Conservation (phyloP, 805 yeast genomes). For the Metschnikowia noctiluminum region DNA sequence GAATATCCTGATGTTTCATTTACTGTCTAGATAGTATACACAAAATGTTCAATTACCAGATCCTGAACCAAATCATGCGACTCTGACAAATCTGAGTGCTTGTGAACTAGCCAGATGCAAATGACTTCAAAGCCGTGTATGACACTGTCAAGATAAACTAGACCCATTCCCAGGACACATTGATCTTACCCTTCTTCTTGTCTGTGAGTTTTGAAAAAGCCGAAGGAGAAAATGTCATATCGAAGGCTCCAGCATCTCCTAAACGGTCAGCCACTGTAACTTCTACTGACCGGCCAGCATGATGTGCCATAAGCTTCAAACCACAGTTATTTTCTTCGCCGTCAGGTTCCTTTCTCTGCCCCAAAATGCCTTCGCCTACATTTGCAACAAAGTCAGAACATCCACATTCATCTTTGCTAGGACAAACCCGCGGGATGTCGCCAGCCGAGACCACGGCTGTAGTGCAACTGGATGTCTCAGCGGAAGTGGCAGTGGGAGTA, state of each 20-base stretch:
- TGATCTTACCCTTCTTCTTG: slow-evolving; percentile 49
- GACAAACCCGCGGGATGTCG: neutral
- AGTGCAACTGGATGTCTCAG: slow-evolving; percentile 3
- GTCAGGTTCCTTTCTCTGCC: neutral
- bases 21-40: too few relatives aligned
- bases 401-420: neutral
- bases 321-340: slow-evolving; percentile 40
- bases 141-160: too few relatives aligned
- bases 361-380: neutral
- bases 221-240: slow-evolving; percentile 53
- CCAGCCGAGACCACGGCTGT: slow-evolving; percentile 8
- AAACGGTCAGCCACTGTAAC: slow-evolving; percentile 61
- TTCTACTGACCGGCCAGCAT: slow-evolving; percentile 48
- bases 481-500: neutral
- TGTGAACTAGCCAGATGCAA: too few relatives aligned
- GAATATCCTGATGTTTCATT: too few relatives aligned
- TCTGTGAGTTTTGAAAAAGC: slow-evolving; percentile 49
- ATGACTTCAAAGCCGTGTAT: too few relatives aligned
- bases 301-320: slow-evolving; percentile 43
- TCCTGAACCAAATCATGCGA: too few relatives aligned
- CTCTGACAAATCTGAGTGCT: too few relatives aligned
- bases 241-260: slow-evolving; percentile 42
- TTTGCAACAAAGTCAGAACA: neutral
- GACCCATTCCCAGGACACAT: slow-evolving; percentile 47
- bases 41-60: too few relatives aligned